These are phyloP conservation scores for Phytomonas sp. DNA, from an alignment of 208 protist species.

Conservation along the genomic window DNA sequence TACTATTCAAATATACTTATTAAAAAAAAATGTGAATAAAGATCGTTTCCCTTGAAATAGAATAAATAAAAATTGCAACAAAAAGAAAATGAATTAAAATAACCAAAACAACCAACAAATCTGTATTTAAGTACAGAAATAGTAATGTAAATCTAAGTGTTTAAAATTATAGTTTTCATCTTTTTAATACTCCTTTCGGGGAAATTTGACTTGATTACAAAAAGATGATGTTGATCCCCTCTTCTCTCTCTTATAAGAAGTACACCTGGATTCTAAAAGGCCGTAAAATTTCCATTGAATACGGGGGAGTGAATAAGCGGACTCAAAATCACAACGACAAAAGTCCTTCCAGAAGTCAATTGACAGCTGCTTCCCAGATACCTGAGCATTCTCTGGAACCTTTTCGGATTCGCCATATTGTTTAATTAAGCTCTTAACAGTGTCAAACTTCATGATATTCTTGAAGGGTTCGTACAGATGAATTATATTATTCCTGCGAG, in stretches of 20 bases:
- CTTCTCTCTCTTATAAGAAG: background rate
- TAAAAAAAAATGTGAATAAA: constrained; percentile 11
- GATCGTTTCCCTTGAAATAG: background rate
- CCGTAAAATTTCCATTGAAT: constrained; percentile 28
- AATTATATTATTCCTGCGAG: constrained; percentile 19
- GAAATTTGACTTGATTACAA: background rate
- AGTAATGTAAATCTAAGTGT: background rate
- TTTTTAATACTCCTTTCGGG: background rate
- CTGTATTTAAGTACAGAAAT: background rate
- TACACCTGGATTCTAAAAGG: background rate
- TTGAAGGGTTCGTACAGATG: constrained; percentile 34
- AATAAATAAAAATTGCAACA: background rate
- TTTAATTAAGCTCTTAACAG: constrained; percentile 31
- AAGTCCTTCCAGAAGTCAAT: constrained; percentile 62
- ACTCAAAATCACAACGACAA: constrained; percentile 36
- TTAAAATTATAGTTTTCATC: background rate
- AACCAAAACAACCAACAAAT: background rate
- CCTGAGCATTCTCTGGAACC: constrained; percentile 26
- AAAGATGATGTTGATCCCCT: background rate
- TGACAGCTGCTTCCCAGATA: constrained; percentile 30
- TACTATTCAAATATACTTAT: background rate
- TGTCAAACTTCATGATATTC: constrained; percentile 29
- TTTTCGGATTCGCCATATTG: constrained; percentile 25
- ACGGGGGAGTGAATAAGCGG: constrained; percentile 51
- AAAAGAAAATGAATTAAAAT: constrained; percentile 4